Evolutionary conservation across 106 monocot genomes (phyloP).

Genomic region (Dendrobium officinale): DNA sequence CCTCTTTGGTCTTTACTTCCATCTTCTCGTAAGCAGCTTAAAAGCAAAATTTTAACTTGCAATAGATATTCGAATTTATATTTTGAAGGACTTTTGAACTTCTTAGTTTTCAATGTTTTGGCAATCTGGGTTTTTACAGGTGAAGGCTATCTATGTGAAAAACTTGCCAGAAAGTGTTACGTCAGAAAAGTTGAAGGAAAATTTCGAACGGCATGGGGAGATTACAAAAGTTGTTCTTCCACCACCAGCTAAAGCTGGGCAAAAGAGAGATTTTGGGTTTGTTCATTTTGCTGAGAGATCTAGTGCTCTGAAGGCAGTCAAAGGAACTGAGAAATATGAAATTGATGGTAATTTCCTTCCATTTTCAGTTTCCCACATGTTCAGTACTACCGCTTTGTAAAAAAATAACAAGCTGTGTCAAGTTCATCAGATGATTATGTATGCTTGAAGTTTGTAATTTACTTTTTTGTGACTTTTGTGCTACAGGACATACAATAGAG

Average conservation of each 20-base stretch:
- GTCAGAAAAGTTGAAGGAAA: conserved; percentile 70
- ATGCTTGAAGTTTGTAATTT: background rate
- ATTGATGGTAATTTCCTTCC: conserved; percentile 64
- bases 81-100: background rate
- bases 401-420: background rate
- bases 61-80: background rate
- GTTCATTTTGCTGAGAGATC: conserved; percentile 97
- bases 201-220: conserved; percentile 88
- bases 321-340: conserved; percentile 85
- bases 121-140: conserved; percentile 37
- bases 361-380: background rate
- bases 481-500: conserved; percentile 68
- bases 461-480: background rate
- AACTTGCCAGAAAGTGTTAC: conserved; percentile 82
- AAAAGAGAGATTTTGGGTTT: conserved; percentile 94
- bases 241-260: conserved; percentile 72
- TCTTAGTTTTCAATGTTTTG: background rate
- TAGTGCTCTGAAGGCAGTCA: conserved; percentile 90
- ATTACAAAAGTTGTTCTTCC: conserved; percentile 90
- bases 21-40: background rate
- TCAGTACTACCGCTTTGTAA: too few relatives aligned
- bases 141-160: conserved; percentile 88
- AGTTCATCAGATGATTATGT: background rate
- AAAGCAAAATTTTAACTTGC: background rate
- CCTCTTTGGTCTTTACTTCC: background rate